Evolutionary conservation across 73 alveolate species (phyloP).

Genomic region (Paramecium bursaria): DNA sequence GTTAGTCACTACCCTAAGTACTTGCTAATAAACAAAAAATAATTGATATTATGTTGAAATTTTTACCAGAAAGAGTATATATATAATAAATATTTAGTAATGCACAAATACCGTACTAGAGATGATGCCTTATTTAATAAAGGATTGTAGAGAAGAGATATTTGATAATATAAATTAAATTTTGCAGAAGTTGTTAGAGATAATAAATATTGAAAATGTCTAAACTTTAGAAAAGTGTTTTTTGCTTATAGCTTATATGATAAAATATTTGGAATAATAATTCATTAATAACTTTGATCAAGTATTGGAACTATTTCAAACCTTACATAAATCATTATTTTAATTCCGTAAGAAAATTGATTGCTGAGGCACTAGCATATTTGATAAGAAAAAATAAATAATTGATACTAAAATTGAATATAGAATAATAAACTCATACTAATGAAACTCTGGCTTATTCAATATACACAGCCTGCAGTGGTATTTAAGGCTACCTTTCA

Average conservation of each 20-base stretch:
- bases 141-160: conserved; percentile 52
- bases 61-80: conserved; percentile 15
- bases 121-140: conserved; percentile 3
- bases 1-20: conserved; percentile 38
- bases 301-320: background rate
- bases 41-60: conserved; percentile 2
- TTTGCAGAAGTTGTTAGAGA: background rate
- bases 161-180: conserved; percentile 11
- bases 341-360: background rate
- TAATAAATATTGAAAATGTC: conserved; percentile 14
- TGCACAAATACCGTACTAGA: conserved; percentile 15
- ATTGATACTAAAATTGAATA: background rate
- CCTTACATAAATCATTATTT: background rate
- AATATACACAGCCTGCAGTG: background rate
- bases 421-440: background rate
- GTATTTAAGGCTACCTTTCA: conserved; percentile 7
- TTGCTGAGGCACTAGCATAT: conserved; percentile 20
- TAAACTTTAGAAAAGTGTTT: conserved; percentile 39
- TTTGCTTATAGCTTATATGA: conserved; percentile 35
- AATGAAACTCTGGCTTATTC: background rate
- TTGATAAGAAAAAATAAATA: conserved; percentile 19
- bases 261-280: conserved; percentile 33
- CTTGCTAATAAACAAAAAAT: background rate
- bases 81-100: background rate
- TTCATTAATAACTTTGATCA: conserved; percentile 14